Evolutionary conservation across 345 rosid species (phyloP).

Genomic region (Moricandia arvensis): DNA sequence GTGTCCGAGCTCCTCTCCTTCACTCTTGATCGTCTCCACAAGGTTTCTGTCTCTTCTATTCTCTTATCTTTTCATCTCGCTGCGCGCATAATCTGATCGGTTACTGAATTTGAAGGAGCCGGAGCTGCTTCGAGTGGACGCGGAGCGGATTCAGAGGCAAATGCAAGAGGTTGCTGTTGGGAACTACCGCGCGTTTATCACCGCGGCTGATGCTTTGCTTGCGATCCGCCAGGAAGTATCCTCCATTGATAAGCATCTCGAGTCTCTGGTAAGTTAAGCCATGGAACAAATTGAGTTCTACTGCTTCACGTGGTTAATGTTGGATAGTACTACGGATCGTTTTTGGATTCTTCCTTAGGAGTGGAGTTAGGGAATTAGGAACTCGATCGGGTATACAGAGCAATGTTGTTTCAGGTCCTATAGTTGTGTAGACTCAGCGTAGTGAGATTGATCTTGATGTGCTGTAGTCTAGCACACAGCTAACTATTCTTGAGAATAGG

Average conservation of each 20-base stretch:
- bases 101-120: conserved; percentile 61
- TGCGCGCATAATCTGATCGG: not conserved
- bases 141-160: conserved; percentile 92
- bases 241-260: conserved; percentile 84
- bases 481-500: conserved; percentile 1
- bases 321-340: not conserved
- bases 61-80: not conserved
- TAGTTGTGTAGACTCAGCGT: not conserved
- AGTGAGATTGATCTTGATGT: not conserved
- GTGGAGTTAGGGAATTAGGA: not conserved
- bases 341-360: not conserved
- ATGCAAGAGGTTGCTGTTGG: conserved; percentile 98
- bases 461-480: not conserved
- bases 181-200: conserved; percentile 89
- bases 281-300: not conserved
- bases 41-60: conserved; percentile 41
- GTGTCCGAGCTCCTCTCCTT: conserved; percentile 96
- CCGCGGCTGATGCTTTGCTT: conserved; percentile 89
- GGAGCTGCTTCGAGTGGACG: conserved; percentile 91
- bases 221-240: conserved; percentile 83
- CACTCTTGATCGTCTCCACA: conserved; percentile 98
- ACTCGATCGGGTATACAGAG: not conserved
- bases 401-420: not conserved
- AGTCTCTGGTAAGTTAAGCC: conserved; percentile 56
- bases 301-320: not conserved